Evolutionary conservation across 768 basidiomycete species (phyloP), one percentile per base, ranked within the genome.

Genomic region (Cubamyces lactineus): DNA sequence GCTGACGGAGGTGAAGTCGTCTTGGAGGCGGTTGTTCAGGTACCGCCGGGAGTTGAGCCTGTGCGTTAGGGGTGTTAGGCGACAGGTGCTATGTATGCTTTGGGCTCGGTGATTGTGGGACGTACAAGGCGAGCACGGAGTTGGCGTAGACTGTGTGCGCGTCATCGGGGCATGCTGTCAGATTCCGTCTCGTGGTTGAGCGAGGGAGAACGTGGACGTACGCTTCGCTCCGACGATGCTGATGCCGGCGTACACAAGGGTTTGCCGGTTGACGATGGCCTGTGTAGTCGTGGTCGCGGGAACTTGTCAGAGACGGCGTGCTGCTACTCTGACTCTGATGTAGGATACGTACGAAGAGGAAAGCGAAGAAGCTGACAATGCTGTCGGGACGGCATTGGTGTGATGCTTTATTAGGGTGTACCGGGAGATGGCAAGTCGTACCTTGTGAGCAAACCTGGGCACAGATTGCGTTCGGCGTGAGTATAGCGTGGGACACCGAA

Each of bases 11-110:
- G 41, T 15, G 19, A 59, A 51, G 41, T 59, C 57, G 50, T 59
- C 57, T 19, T 43, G 15, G 26, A 51, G 51, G 5, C 49, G 39
- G 17, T 59, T 40, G 24, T 28, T 41, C 17, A 59, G 30, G 7
- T 42, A 51, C 1, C 42, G 41, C 9, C 57, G 49, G 2, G 57
- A 59, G 49, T 59, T 59, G 9, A 59, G 26, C 5, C 57, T 59
- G 49, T 3, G 7, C 28, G 28, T 28, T 28, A 28, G 28, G n/a
- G n/a, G n/a, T n/a, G n/a, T n/a, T n/a, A n/a, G n/a, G n/a, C n/a
- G n/a, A n/a, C n/a, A n/a, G n/a, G n/a, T n/a, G n/a, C n/a, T n/a
- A n/a, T n/a, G n/a, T n/a, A n/a, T n/a, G n/a, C n/a, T n/a, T n/a
- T 23, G 40, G 16, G 11, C 21, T 28, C 15, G 1, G 17, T n/a